A percentile compares a stretch with the other conserved stretches of the same genome.
Evolutionary conservation across 768 basidiomycete genomes (phyloP).

Genomic region (Tylopilus subfusipes): DNA sequence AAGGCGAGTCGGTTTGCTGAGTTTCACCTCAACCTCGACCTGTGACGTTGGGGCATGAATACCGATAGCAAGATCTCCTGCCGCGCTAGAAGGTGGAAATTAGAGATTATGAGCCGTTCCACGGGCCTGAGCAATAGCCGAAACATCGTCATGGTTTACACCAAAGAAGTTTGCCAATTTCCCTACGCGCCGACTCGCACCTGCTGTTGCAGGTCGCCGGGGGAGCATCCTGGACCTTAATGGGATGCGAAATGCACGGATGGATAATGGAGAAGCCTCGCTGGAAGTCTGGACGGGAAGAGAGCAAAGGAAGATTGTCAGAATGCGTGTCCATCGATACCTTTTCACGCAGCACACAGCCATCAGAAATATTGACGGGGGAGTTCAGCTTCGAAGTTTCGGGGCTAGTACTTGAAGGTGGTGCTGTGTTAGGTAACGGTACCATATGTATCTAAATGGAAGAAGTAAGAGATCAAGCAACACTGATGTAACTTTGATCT

Average conservation of each 20-base stretch:
- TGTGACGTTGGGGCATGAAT: background rate
- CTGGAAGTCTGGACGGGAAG: background rate
- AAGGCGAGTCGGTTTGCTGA: constrained; percentile 37
- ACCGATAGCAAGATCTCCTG: constrained; percentile 4
- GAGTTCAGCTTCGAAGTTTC: background rate
- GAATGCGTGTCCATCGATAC: background rate
- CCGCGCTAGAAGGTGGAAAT: background rate
- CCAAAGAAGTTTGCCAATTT: constrained; percentile 18
- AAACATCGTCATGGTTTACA: constrained; percentile 6
- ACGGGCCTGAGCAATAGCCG: background rate
- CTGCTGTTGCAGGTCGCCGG: constrained; percentile 3
- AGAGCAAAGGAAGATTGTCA: background rate
- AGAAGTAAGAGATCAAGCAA: constrained; percentile 2
- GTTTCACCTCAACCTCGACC: constrained; percentile 38
- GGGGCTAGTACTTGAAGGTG: background rate
- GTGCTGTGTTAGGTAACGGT: background rate
- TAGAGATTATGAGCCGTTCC: background rate
- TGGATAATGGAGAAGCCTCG: background rate
- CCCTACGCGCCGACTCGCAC: constrained; percentile 8
- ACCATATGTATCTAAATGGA: background rate
- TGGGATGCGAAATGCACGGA: background rate
- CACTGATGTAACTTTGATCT: background rate
- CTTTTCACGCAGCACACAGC: background rate
- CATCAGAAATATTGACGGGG: background rate
- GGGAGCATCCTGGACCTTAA: background rate